phyloP scores from a whole-genome alignment of 441 rosid genomes.

The Bocquillonia castaneifolia region DNA sequence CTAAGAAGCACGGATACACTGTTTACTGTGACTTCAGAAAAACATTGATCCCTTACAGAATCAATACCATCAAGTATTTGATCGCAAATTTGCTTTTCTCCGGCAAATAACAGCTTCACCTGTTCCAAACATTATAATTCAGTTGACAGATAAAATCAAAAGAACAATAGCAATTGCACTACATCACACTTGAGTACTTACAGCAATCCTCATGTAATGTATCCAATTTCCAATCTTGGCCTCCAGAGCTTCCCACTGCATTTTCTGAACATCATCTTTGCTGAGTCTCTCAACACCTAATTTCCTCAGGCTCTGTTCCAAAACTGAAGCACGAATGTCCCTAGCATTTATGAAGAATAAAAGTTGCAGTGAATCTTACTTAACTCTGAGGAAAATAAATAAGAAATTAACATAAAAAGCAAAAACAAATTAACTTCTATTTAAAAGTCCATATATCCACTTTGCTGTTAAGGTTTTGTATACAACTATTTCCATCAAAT shows the following conservation, averaged over 20 bases:
- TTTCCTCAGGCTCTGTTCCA: slow-evolving; percentile 86
- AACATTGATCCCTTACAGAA: slow-evolving; percentile 74
- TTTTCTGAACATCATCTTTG: slow-evolving; percentile 94
- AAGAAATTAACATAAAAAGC: not conserved
- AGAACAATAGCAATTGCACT: not conserved
- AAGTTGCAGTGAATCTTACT: slow-evolving; percentile 4
- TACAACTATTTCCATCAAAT: slow-evolving; percentile 7
- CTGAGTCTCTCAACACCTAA: slow-evolving; percentile 88
- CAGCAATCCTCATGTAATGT: slow-evolving; percentile 91
- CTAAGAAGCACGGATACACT: slow-evolving; percentile 74
- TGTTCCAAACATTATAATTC: slow-evolving; percentile 35
- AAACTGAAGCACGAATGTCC: slow-evolving; percentile 80
- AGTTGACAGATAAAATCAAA: slow-evolving; percentile 3
- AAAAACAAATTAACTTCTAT: not conserved
- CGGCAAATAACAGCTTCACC: slow-evolving; percentile 81
- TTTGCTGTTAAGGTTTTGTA: slow-evolving; percentile 7
- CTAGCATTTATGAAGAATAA: slow-evolving; percentile 32
- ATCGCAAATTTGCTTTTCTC: slow-evolving; percentile 82
- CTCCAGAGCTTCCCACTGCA: slow-evolving; percentile 98
- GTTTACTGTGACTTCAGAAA: slow-evolving; percentile 76
- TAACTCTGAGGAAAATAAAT: not conserved
- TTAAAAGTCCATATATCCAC: not conserved
- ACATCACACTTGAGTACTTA: slow-evolving; percentile 31
- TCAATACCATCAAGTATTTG: slow-evolving; percentile 68
- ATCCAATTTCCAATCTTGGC: slow-evolving; percentile 97